Evolutionary conservation across 768 basidiomycete genomes (phyloP), one percentile per base, ranked within the genome.

Genomic region (Trametes cubensis): DNA sequence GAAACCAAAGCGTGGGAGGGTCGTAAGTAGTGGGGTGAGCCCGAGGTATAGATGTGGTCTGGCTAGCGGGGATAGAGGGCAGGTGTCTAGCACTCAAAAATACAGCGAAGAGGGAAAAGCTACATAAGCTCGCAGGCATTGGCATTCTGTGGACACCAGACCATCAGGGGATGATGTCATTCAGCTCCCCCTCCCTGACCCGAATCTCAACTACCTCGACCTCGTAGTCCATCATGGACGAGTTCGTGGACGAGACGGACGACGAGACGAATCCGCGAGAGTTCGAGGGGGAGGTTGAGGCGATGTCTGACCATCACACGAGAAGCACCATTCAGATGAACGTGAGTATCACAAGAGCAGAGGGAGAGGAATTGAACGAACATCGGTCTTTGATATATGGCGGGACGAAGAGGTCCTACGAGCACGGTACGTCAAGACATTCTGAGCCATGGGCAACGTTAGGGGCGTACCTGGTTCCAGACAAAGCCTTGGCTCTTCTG

Each of bases 311-410:
- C 57, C 21, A 42, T 58, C 61, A 67, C 59, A 20, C 65, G 48
- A 61, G 17, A 30, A 25, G 52, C 59, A 45, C 45, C 41, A 57
- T 63, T 61, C 34, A 64, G 20, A 49, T 6, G 39, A 30, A 64
- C 57, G 72, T 68, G 66, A 70, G 66, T 52, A 63, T 45, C 64
- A 62, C 40, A 60, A 45, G 47, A 30, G 61, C 57, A 67, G 38
- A 49, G 56, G 54, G 62, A 61, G 64, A 64, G 46, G 64, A 60
- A 67, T 55, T 60, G 44, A 50, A 85, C 90, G 75, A 73, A 93
- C 92, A 94, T 83, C 92, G 79, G 71, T 94, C 92, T 74, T 94
- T 93, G 78, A 92, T 91, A 69, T 93, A 94, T 5, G 92, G 89
- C 20, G 92, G 92, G 17, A 94, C 86, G 67, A 94, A 94, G 20